Evolutionary conservation across 2,329 filamentous ascomycete genomes (phyloP).

Genomic region (Corinectria fuckeliana): DNA sequence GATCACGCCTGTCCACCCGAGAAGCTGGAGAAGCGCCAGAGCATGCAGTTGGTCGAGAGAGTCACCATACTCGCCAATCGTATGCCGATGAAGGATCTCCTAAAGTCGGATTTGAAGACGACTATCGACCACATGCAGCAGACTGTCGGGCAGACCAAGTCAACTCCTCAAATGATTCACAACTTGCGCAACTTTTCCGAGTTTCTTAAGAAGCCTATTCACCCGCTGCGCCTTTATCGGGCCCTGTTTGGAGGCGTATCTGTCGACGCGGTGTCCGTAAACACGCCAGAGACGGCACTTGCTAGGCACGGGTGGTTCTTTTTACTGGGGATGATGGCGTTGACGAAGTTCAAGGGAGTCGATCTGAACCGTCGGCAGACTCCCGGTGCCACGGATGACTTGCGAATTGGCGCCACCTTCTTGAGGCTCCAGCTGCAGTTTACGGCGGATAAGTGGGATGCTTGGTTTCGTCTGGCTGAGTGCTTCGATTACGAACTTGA

Average conservation of each 20-base stretch:
- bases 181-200: conserved; percentile 84
- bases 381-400: conserved; percentile 80
- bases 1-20: conserved; percentile 84
- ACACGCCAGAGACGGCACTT: conserved; percentile 71
- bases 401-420: conserved; percentile 81
- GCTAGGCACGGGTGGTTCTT: conserved; percentile 92
- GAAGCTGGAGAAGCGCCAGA: conserved; percentile 79
- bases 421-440: conserved; percentile 84
- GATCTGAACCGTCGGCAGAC: conserved; percentile 77
- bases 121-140: conserved; percentile 95
- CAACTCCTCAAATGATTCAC: conserved; percentile 80
- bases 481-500: conserved; percentile 89
- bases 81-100: conserved; percentile 87
- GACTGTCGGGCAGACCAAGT: conserved; percentile 79
- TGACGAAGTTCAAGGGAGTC: conserved; percentile 80
- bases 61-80: conserved; percentile 81
- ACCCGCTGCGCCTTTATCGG: conserved; percentile 79
- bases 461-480: conserved; percentile 88
- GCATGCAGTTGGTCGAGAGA: conserved; percentile 82
- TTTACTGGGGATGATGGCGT: conserved; percentile 83
- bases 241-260: conserved; percentile 81
- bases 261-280: conserved; percentile 74
- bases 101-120: conserved; percentile 87
- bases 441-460: conserved; percentile 83
- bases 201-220: conserved; percentile 83